phyloP scores from a whole-genome alignment of 1,139 yeast genomes.

The Protomyces lactucae-debilis region DNA sequence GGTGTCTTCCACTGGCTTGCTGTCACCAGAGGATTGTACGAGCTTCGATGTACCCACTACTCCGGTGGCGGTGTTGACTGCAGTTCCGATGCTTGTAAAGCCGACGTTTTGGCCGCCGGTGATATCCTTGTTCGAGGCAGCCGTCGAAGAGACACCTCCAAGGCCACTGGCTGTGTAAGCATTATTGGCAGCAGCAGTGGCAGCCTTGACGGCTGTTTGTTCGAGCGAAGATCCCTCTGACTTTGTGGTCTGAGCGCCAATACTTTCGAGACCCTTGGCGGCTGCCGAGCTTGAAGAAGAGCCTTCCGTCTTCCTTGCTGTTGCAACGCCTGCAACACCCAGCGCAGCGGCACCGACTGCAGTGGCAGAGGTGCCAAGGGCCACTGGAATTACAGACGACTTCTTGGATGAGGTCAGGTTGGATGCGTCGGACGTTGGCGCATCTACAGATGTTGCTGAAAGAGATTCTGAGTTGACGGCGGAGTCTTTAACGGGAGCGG shows the following conservation, averaged over 20 bases:
- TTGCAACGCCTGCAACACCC: not conserved
- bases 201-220: slow-evolving; percentile 21
- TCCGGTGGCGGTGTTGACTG: slow-evolving; percentile 22
- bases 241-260: not conserved
- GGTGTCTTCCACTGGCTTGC: slow-evolving; percentile 10
- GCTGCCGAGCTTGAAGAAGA: not conserved
- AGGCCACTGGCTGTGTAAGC: slow-evolving; percentile 23
- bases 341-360: slow-evolving; percentile 14
- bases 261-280: not conserved
- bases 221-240: slow-evolving; percentile 6
- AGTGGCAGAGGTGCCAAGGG: slow-evolving; percentile 7
- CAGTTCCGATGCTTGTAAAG: slow-evolving; percentile 20
- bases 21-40: slow-evolving; percentile 7
- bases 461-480: not conserved
- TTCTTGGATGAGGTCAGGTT: not conserved
- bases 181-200: slow-evolving; percentile 23
- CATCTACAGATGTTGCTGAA: not conserved
- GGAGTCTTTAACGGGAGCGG: not conserved
- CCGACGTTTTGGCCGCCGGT: slow-evolving; percentile 9
- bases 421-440: not conserved
- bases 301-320: not conserved
- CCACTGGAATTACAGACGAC: not conserved
- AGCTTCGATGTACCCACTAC: slow-evolving; percentile 23
- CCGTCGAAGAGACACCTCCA: not conserved
- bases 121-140: not conserved